Conservation (phyloP, 768 basidiomycete species). For the Boletus reticulatus region DNA sequence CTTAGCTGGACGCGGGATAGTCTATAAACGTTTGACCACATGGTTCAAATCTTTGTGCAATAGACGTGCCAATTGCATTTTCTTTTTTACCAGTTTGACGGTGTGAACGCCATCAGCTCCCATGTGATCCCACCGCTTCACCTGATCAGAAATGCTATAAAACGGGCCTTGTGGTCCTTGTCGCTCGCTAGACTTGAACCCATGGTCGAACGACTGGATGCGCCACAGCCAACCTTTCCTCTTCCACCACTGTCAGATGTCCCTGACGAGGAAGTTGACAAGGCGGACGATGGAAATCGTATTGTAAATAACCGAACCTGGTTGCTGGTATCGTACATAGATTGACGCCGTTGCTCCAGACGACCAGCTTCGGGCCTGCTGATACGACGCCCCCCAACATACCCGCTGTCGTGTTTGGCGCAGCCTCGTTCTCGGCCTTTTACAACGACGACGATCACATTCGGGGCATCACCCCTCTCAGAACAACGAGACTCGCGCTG, state of each 20-base stretch:
- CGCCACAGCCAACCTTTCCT: constrained; percentile 38
- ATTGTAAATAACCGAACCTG: constrained; percentile 31
- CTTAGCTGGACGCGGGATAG: constrained; percentile 74
- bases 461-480: constrained; percentile 53
- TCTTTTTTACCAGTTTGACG: background rate
- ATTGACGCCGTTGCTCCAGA: constrained; percentile 24
- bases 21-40: constrained; percentile 41
- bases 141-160: background rate
- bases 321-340: background rate
- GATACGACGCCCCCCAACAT: constrained; percentile 33
- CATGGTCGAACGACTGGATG: constrained; percentile 44
- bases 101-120: background rate
- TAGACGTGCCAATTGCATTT: constrained; percentile 22
- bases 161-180: background rate
- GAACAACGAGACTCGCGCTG: constrained; percentile 71
- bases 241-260: constrained; percentile 41
- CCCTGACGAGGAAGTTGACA: constrained; percentile 42
- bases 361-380: constrained; percentile 28
- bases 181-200: background rate
- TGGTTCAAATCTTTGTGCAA: constrained; percentile 10
- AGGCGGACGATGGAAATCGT: constrained; percentile 30
- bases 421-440: constrained; percentile 62
- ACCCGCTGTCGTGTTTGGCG: constrained; percentile 64
- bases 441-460: constrained; percentile 67
- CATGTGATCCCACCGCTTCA: constrained; percentile 2